Conservation (phyloP, 805 yeast genomes). For the Candida piceae region DNA sequence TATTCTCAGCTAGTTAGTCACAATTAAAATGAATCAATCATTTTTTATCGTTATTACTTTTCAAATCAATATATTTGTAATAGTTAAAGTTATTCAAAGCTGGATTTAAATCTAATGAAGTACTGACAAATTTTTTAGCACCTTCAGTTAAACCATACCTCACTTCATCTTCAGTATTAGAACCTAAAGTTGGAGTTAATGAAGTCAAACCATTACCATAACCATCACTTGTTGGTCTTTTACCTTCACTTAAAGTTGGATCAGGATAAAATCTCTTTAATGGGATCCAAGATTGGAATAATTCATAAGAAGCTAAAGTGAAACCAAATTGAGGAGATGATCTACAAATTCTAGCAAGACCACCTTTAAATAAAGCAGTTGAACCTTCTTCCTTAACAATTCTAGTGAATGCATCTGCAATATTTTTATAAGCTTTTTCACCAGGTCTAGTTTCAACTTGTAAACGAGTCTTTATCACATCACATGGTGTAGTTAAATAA, state of each 20-base stretch:
- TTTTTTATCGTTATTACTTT: slow-evolving; percentile 15
- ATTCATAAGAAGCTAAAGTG: slow-evolving; percentile 94
- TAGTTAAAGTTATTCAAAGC: slow-evolving; percentile 25
- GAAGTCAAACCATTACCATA: slow-evolving; percentile 22
- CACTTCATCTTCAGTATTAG: slow-evolving; percentile 17
- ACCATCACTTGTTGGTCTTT: slow-evolving; percentile 17
- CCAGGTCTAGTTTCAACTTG: slow-evolving; percentile 79
- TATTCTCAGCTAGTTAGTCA: no score
- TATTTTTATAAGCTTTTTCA: slow-evolving; percentile 72
- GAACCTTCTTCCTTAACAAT: slow-evolving; percentile 81
- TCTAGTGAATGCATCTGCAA: slow-evolving; percentile 68
- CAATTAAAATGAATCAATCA: no score
- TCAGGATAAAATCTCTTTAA: slow-evolving; percentile 39
- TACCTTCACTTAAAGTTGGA: slow-evolving; percentile 11
- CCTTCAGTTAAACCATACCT: slow-evolving; percentile 26
- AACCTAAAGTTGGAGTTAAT: slow-evolving; percentile 19
- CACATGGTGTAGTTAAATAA: slow-evolving; percentile 92
- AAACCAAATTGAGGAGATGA: slow-evolving; percentile 98
- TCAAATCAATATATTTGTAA: slow-evolving; percentile 22
- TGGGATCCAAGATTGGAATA: slow-evolving; percentile 77
- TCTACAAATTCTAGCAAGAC: slow-evolving; percentile 88
- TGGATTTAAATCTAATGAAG: slow-evolving; percentile 28
- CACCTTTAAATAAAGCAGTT: slow-evolving; percentile 90
- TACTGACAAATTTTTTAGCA: slow-evolving; percentile 27
- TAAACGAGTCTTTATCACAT: slow-evolving; percentile 91